These are phyloP conservation scores for Quercus lobata DNA, from an alignment of 331 rosid genomes.

Conservation along the genomic window DNA sequence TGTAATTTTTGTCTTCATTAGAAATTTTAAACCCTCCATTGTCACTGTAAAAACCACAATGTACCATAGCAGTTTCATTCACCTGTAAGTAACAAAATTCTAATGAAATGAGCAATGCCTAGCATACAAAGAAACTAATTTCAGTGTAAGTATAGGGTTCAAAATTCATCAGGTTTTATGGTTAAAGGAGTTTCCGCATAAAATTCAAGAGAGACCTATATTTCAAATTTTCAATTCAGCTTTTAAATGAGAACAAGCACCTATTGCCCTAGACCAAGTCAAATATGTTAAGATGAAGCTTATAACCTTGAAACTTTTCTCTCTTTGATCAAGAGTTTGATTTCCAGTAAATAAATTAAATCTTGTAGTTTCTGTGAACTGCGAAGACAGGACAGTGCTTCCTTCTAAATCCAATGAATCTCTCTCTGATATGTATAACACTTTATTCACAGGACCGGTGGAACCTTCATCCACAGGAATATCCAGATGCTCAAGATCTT, in stretches of 20 bases:
- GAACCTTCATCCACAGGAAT: slow-evolving; percentile 42
- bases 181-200: background rate
- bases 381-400: slow-evolving; percentile 37
- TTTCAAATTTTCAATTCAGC: background rate
- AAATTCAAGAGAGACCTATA: background rate
- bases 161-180: background rate
- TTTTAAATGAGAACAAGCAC: background rate
- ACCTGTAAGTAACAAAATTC: slow-evolving; percentile 42
- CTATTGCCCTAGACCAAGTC: slow-evolving; percentile 6
- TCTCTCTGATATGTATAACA: slow-evolving; percentile 48
- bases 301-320: slow-evolving; percentile 66
- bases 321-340: slow-evolving; percentile 76
- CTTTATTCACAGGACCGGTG: slow-evolving; percentile 34
- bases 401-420: slow-evolving; percentile 33
- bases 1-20: slow-evolving; percentile 56
- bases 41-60: slow-evolving; percentile 82
- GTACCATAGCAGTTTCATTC: slow-evolving; percentile 50
- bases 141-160: background rate
- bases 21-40: slow-evolving; percentile 85
- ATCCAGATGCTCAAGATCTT: slow-evolving; percentile 79
- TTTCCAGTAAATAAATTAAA: slow-evolving; percentile 89
- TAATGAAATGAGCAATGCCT: slow-evolving; percentile 16
- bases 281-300: slow-evolving; percentile 25
- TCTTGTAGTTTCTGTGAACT: slow-evolving; percentile 34
- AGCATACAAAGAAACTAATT: slow-evolving; percentile 10